A percentile compares a stretch with the other conserved stretches of the same genome.
These are phyloP conservation scores for Pseudogymnoascus sp. DNA, from an alignment of 2,329 filamentous ascomycete species.

Conservation along the genomic window DNA sequence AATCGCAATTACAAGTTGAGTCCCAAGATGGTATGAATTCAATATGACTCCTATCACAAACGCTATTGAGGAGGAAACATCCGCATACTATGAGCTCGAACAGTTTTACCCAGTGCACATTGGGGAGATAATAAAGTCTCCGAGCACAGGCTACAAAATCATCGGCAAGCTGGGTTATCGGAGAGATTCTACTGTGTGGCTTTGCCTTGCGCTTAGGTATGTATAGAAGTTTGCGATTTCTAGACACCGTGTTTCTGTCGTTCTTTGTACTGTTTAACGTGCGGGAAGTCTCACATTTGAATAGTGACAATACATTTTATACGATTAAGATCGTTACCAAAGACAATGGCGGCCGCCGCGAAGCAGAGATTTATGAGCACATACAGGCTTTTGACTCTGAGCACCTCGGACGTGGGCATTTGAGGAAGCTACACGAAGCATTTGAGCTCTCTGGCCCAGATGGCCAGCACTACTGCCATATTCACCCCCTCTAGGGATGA, in stretches of 20 bases:
- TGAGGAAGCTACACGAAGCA: constrained; percentile 28
- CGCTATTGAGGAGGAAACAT: constrained; percentile 14
- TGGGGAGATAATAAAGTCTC: constrained; percentile 33
- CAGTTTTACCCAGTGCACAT: constrained; percentile 35
- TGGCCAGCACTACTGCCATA: constrained; percentile 13
- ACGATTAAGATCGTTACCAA: background rate
- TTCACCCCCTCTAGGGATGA: constrained; percentile 18
- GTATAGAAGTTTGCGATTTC: background rate
- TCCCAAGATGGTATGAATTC: background rate
- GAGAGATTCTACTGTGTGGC: constrained; percentile 38
- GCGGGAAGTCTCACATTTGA: background rate
- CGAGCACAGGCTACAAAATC: constrained; percentile 33
- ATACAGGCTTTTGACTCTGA: constrained; percentile 19
- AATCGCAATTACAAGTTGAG: background rate
- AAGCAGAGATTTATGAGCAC: constrained; percentile 26
- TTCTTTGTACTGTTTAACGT: background rate
- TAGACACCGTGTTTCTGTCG: background rate
- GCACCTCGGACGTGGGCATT: constrained; percentile 25
- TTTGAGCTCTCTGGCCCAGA: constrained; percentile 24
- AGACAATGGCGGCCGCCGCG: constrained; percentile 10
- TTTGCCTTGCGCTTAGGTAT: constrained; percentile 27
- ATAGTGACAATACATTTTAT: background rate
- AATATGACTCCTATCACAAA: background rate
- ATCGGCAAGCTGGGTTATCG: constrained; percentile 38
- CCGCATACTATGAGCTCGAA: constrained; percentile 27